Percentiles rank a stretch among this genome's conserved stretches.
Evolutionary conservation across 306 rosid species (phyloP).

Genomic region (Cicer chorassanicum): DNA sequence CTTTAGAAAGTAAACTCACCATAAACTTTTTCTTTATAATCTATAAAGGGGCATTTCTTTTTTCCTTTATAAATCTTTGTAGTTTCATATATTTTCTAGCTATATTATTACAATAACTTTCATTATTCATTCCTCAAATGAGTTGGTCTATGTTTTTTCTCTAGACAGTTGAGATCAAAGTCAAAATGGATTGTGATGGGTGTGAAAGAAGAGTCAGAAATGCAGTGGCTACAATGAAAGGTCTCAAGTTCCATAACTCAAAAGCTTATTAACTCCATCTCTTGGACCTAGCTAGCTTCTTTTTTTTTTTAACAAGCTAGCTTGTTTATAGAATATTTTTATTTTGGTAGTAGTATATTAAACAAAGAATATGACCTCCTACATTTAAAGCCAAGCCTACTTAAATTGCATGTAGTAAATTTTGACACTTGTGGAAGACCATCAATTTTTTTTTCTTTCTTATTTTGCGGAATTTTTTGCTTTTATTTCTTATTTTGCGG

Average conservation of each 20-base stretch:
- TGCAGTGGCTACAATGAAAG: constrained; percentile 76
- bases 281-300: neutral
- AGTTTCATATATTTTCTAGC: neutral
- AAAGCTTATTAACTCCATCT: neutral
- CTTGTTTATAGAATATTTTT: neutral
- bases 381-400: neutral
- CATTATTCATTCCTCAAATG: constrained; percentile 1
- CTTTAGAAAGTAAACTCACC: no score
- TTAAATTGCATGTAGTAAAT: constrained; percentile 1
- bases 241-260: constrained; percentile 41
- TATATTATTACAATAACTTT: neutral
- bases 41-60: neutral
- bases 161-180: constrained; percentile 85
- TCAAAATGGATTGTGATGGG: constrained; percentile 94
- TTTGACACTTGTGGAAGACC: neutral
- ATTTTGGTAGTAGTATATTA: neutral
- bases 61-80: neutral
- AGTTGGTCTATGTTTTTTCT: constrained; percentile 25
- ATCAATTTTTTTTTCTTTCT: no score
- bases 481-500: no score
- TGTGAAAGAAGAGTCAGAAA: constrained; percentile 84
- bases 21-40: neutral
- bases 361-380: neutral
- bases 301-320: no score
- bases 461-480: no score